A percentile compares a stretch with the other conserved stretches of the same genome.
These are phyloP conservation scores for Dothiorella sarmentorum DNA, from an alignment of 2,329 filamentous ascomycete genomes.

Conservation along the genomic window DNA sequence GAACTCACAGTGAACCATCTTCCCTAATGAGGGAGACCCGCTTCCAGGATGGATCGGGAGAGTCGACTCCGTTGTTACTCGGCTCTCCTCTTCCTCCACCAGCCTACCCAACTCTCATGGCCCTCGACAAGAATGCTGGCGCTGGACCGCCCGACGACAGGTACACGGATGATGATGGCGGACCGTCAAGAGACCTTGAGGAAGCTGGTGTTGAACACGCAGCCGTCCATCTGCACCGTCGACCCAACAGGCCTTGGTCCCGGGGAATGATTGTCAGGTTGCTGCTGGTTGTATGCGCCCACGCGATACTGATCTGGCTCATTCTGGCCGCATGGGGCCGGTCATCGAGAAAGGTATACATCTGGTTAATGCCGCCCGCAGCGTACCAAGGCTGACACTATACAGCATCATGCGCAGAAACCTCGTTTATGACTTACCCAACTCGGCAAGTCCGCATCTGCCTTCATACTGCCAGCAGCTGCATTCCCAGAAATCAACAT, in stretches of 20 bases:
- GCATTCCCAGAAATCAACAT: neutral
- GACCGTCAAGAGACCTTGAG: neutral
- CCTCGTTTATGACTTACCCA: neutral
- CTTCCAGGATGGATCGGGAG: neutral
- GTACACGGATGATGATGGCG: neutral
- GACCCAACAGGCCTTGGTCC: neutral
- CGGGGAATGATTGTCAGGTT: neutral
- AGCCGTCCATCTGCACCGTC: neutral
- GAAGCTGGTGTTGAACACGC: neutral
- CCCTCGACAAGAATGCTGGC: neutral
- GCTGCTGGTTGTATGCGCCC: neutral
- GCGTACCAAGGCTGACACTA: neutral
- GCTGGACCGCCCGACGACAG: neutral
- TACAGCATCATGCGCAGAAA: neutral
- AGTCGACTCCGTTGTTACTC: neutral
- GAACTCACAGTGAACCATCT: neutral
- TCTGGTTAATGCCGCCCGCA: neutral
- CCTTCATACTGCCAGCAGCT: neutral
- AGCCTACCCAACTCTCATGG: neutral
- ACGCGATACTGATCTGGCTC: conserved; percentile 2
- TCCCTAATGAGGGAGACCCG: neutral
- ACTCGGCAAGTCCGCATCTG: neutral
- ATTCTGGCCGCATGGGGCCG: neutral
- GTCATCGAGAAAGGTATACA: neutral
- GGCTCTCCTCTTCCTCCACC: neutral